Evolutionary conservation across 768 basidiomycete species (phyloP).

Genomic region (Hortiboletus flavorubellus): DNA sequence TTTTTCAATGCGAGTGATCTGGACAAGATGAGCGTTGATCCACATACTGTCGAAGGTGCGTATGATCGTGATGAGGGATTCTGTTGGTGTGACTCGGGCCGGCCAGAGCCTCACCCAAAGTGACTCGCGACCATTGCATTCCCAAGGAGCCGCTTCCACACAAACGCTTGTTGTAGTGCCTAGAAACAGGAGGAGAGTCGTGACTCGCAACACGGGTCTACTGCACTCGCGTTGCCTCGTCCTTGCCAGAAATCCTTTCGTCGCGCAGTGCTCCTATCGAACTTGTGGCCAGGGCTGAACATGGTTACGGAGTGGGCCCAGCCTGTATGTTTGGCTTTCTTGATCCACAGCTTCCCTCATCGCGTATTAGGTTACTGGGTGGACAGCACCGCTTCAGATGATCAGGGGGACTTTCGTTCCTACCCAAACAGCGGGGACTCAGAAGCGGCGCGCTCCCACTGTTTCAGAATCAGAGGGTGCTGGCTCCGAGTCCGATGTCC

Average conservation of each 20-base stretch:
- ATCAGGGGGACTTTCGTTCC: conserved; percentile 15
- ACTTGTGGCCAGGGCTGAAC: conserved; percentile 47
- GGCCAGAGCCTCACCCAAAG: conserved; percentile 29
- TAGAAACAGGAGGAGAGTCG: conserved; percentile 57
- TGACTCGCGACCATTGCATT: conserved; percentile 12
- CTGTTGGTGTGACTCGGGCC: conserved; percentile 12
- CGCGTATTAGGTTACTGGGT: conserved; percentile 55
- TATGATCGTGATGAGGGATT: conserved; percentile 9
- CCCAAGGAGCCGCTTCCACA: conserved; percentile 5
- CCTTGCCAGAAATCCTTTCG: conserved; percentile 4
- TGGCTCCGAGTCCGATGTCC: conserved; percentile 17
- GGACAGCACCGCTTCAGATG: conserved; percentile 24
- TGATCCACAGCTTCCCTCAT: neutral
- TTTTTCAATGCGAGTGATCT: conserved; percentile 67
- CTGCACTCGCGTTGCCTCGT: neutral
- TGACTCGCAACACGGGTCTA: neutral
- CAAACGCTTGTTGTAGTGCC: conserved; percentile 33
- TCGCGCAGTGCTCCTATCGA: conserved; percentile 44
- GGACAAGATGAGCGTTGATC: conserved; percentile 34
- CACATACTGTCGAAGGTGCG: conserved; percentile 10
- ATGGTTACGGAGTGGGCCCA: conserved; percentile 53
- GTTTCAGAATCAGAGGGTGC: conserved; percentile 43
- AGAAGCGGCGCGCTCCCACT: conserved; percentile 27
- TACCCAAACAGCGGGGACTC: conserved; percentile 17
- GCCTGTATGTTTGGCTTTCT: conserved; percentile 35